Percentiles rank a stretch among this genome's conserved stretches.
Conservation (phyloP, 148 eudicot species). For the Rhododendron henanense region DNA sequence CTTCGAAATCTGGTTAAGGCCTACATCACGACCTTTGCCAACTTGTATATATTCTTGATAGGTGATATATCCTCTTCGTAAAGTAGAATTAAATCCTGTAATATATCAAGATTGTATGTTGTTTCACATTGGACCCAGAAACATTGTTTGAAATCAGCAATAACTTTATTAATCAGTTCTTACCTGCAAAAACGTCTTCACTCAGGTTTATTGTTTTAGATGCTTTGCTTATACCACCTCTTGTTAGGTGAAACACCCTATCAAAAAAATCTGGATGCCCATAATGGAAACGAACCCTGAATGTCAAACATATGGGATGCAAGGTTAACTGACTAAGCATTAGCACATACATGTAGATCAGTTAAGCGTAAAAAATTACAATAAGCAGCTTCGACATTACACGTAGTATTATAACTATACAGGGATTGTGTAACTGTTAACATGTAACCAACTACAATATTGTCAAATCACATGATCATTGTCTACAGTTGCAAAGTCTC, state of each 20-base stretch:
- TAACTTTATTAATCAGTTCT: neutral
- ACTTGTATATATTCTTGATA: constrained; percentile 96
- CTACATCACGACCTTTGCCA: constrained; percentile 99
- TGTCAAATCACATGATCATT: neutral
- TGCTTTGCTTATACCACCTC: constrained; percentile 99
- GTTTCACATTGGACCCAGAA: neutral
- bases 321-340: too few relatives aligned
- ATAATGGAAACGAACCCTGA: constrained; percentile 94
- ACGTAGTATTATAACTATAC: neutral
- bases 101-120: constrained; percentile 11
- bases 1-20: constrained; percentile 87
- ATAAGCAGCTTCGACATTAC: neutral
- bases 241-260: constrained; percentile 91
- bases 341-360: constrained; percentile 1
- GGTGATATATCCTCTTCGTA: constrained; percentile 75
- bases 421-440: neutral
- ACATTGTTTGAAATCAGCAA: neutral
- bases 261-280: constrained; percentile 99
- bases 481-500: neutral
- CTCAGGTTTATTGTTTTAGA: constrained; percentile 90
- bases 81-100: constrained; percentile 75
- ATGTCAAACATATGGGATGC: constrained; percentile 10
- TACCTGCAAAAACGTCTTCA: constrained; percentile 98
- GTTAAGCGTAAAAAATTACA: neutral
- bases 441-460: neutral